Evolutionary conservation across 441 rosid genomes (phyloP).

Genomic region (Croton setiger): DNA sequence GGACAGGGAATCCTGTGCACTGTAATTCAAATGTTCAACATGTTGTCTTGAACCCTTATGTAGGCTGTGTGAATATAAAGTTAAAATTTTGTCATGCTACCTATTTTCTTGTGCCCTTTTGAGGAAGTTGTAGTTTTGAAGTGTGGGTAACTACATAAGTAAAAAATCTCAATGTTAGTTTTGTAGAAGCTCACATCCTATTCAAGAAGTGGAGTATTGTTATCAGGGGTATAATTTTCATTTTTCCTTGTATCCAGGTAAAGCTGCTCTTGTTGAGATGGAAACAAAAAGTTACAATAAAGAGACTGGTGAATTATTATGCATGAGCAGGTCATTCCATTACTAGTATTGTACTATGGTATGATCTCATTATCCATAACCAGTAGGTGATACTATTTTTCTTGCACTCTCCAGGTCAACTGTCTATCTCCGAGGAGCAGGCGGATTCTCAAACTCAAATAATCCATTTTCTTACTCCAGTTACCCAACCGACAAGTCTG

Average conservation of each 20-base stretch:
- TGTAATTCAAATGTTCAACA: slow-evolving; percentile 2
- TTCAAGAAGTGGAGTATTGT: background rate
- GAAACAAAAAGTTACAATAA: slow-evolving; percentile 74
- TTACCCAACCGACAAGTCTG: slow-evolving; percentile 56
- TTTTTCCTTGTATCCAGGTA: slow-evolving; percentile 45
- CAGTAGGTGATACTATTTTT: slow-evolving; percentile 10
- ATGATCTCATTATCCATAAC: slow-evolving; percentile 4
- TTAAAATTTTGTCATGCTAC: background rate
- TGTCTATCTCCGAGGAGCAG: slow-evolving; percentile 68
- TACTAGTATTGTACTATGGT: slow-evolving; percentile 8
- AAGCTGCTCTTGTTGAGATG: slow-evolving; percentile 80
- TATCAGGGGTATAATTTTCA: background rate
- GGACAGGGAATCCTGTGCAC: slow-evolving; percentile 1
- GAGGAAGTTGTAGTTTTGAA: background rate
- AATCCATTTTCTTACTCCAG: slow-evolving; percentile 66
- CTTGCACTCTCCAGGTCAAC: slow-evolving; percentile 48
- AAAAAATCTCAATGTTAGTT: background rate
- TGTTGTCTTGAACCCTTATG: background rate
- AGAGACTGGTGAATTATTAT: slow-evolving; percentile 67
- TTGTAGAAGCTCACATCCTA: background rate
- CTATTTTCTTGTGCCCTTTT: background rate
- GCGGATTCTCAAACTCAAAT: slow-evolving; percentile 82
- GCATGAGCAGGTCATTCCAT: slow-evolving; percentile 67
- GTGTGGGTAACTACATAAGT: background rate
- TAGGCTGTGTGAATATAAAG: background rate